Percentiles rank a stretch among this genome's conserved stretches.
These are phyloP conservation scores for Dictyostelium discoideum DNA, from an alignment of 78 protist species.

Conservation along the genomic window DNA sequence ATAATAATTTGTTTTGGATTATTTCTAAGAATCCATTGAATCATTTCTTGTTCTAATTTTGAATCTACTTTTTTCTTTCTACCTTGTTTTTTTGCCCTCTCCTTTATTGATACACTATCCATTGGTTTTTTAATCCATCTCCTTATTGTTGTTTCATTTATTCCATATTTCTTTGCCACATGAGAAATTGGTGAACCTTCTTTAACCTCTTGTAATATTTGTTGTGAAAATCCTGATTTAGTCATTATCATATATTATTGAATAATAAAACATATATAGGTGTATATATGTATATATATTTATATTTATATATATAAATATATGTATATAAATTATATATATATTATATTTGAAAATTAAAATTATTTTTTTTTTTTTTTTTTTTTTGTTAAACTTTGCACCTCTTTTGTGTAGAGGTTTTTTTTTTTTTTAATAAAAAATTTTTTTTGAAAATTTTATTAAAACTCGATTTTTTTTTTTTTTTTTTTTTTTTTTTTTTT, in stretches of 20 bases:
- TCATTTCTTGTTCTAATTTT: neutral
- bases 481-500: too few species aligned
- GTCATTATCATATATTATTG: conserved; percentile 7
- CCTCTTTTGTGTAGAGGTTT: too few species aligned
- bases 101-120: conserved; percentile 38
- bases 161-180: conserved; percentile 33
- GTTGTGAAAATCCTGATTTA: conserved; percentile 30
- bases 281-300: neutral
- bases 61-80: conserved; percentile 16
- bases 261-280: neutral
- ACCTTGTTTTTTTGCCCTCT: conserved; percentile 32
- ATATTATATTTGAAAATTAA: neutral
- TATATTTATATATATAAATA: neutral
- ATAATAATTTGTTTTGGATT: neutral
- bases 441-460: too few species aligned
- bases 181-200: conserved; percentile 45
- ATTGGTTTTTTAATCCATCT: conserved; percentile 64
- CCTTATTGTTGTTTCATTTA: conserved; percentile 58
- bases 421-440: too few species aligned
- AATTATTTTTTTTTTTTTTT: neutral
- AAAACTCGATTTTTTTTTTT: too few species aligned
- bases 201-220: conserved; percentile 29
- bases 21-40: conserved; percentile 27
- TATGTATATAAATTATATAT: neutral
- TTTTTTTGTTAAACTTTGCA: too few species aligned